Percentiles rank a stretch among this genome's conserved stretches.
Evolutionary conservation across 805 yeast genomes (phyloP).

Genomic region (Starmerella stigmatis): DNA sequence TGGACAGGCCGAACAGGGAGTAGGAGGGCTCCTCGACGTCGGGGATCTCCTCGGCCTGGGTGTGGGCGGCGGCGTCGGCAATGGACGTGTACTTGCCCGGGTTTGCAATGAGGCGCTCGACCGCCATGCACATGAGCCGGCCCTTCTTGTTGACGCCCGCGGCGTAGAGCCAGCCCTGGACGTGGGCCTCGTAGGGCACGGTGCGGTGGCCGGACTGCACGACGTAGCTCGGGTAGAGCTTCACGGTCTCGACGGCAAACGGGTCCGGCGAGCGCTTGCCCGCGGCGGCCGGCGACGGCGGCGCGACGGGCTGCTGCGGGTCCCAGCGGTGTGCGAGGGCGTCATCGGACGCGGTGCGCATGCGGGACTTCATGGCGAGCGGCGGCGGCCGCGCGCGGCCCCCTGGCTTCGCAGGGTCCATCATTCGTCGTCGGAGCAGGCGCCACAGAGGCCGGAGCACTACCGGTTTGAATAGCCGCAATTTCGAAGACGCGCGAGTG

Average conservation of each 20-base stretch:
- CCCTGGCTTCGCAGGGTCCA: constrained; percentile 12
- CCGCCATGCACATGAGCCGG: constrained; percentile 38
- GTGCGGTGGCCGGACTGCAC: constrained; percentile 11
- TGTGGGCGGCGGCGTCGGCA: constrained; percentile 14
- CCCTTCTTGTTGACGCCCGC: constrained; percentile 71
- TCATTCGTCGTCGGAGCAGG: constrained; percentile 11
- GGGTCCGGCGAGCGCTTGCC: not conserved
- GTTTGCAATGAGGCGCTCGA: constrained; percentile 25
- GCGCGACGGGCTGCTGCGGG: constrained; percentile 1
- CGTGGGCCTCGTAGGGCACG: constrained; percentile 22
- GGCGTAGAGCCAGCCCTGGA: constrained; percentile 60
- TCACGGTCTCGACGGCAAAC: constrained; percentile 10
- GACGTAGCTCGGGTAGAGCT: constrained; percentile 19
- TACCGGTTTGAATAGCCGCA: constrained; percentile 9
- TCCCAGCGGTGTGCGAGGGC: constrained; percentile 1
- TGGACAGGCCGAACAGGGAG: constrained; percentile 5
- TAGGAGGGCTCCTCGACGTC: not conserved
- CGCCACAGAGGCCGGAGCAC: constrained; percentile 17
- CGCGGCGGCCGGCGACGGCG: not conserved
- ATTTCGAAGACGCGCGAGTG: not conserved
- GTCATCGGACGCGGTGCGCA: constrained; percentile 5
- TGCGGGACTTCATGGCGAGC: constrained; percentile 2
- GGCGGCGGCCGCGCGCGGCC: constrained; percentile 5
- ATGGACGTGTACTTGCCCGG: constrained; percentile 25
- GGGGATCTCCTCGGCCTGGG: constrained; percentile 5